Evolutionary conservation across 257 asterid species (phyloP), one percentile per base, ranked within the genome.

Genomic region (Forsythia viridissima): DNA sequence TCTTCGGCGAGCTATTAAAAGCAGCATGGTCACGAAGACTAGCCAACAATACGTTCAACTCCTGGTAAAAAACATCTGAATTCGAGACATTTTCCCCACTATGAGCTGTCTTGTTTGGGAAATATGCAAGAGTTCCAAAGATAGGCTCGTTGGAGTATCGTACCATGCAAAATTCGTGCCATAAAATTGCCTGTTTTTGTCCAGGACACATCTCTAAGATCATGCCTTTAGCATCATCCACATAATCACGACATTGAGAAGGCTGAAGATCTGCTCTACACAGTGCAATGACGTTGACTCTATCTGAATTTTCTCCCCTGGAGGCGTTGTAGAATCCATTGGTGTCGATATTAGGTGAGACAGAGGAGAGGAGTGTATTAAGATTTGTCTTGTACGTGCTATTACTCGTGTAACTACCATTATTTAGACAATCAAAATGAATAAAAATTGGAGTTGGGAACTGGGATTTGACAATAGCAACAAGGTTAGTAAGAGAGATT

Each of bases 271-370:
- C 57, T 0, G 57, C 57, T 48, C 57, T 48, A 48, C 57, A 13
- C 2, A 13, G 57, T 6, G 73, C 75, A 2, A 76, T 7, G 41
- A 67, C 77, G 5, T 75, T 70, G 5, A 37, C 84, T 4, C 24
- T 37, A 3, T 76, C 70, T 0, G 69, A 7, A 9, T 13, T 44
- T 21, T 36, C 30, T 24, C 84, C 84, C 0, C 2, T 4, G 0
- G 72, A 51, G 39, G 13, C 61, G 43, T 59, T 77, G 3, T 55
- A 38, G 77, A 83, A 83, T 18, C 57, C 79, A 5, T n/a, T 37
- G 1, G 36, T 20, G 0, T 34, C 20, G 1, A 76, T 24, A 8
- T 43, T 71, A 2, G 46, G 30, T 9, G 65, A 0, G 1, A 51
- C 55, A 15, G 79, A 37, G 1, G 61, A 9, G 10, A 77, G 79